phyloP scores from a whole-genome alignment of 75 land plant species.

The Pseudotsuga menziesii region DNA sequence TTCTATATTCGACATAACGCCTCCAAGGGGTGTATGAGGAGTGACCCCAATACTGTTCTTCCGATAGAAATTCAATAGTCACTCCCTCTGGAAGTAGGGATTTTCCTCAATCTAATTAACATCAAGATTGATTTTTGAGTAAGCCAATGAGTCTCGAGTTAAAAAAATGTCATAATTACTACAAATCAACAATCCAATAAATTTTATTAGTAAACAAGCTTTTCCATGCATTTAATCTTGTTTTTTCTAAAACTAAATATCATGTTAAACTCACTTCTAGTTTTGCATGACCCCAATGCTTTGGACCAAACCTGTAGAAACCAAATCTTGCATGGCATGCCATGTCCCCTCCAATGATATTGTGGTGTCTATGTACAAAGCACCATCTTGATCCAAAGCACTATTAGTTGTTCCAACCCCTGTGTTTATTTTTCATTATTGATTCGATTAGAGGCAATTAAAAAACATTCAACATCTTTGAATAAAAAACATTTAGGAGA shows the following conservation, averaged over 20 bases:
- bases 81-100: slow-evolving; percentile 94
- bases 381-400: slow-evolving; percentile 78
- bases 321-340: slow-evolving; percentile 98
- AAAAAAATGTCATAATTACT: slow-evolving; percentile 96
- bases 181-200: slow-evolving; percentile 19
- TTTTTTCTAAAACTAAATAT: not conserved
- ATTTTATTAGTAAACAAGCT: too few species aligned
- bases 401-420: slow-evolving; percentile 91
- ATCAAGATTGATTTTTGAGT: slow-evolving; percentile 96
- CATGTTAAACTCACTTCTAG: not conserved
- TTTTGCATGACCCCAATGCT: slow-evolving; percentile 95
- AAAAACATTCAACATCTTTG: too few species aligned
- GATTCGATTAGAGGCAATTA: not conserved
- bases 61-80: slow-evolving; percentile 84
- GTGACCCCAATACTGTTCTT: slow-evolving; percentile 89
- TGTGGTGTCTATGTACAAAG: slow-evolving; percentile 87
- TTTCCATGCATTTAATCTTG: not conserved
- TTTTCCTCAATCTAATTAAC: slow-evolving; percentile 98
- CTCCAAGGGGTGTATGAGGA: slow-evolving; percentile 97
- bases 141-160: slow-evolving; percentile 95
- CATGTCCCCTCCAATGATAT: slow-evolving; percentile 84
- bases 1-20: slow-evolving; percentile 78
- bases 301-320: slow-evolving; percentile 69
- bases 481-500: not conserved
- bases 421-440: slow-evolving; percentile 7